Percentiles rank a stretch among this genome's conserved stretches.
Evolutionary conservation across 2,329 filamentous ascomycete species (phyloP).

Genomic region (Geosmithia morbida): DNA sequence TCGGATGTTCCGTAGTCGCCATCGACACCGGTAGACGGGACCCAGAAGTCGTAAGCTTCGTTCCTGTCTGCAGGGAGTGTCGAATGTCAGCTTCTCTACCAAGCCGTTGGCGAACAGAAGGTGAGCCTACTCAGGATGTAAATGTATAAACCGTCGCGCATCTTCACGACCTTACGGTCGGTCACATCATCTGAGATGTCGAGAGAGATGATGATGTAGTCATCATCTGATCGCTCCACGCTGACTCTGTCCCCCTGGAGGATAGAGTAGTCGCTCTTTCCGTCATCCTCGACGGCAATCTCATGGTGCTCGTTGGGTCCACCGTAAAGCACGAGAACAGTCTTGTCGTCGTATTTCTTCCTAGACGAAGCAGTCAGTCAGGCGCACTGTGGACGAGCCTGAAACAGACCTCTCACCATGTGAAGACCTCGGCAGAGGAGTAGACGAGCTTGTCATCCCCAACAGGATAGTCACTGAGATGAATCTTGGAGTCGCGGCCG

Average conservation of each 20-base stretch:
- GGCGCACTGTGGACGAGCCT: background rate
- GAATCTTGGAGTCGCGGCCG: slow-evolving; percentile 4
- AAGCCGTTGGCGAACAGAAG: too few relatives aligned
- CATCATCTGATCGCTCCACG: slow-evolving; percentile 4
- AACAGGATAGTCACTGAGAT: slow-evolving; percentile 36
- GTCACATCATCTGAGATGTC: slow-evolving; percentile 25
- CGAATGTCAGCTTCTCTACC: background rate
- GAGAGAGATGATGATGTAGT: slow-evolving; percentile 21
- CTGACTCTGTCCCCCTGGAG: slow-evolving; percentile 4
- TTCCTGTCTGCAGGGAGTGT: slow-evolving; percentile 6
- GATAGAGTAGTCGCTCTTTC: slow-evolving; percentile 7
- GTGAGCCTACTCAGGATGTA: slow-evolving; percentile 34
- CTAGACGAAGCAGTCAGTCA: background rate
- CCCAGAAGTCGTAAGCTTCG: slow-evolving; percentile 11
- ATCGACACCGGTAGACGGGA: slow-evolving; percentile 4
- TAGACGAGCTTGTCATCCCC: slow-evolving; percentile 44
- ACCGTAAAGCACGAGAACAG: slow-evolving; percentile 45
- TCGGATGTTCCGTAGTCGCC: slow-evolving; percentile 7
- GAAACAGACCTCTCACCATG: slow-evolving; percentile 20
- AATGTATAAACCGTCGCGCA: slow-evolving; percentile 34
- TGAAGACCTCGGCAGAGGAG: slow-evolving; percentile 52
- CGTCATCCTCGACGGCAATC: slow-evolving; percentile 20
- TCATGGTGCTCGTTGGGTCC: slow-evolving; percentile 45
- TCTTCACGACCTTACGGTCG: slow-evolving; percentile 33
- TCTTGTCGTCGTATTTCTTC: slow-evolving; percentile 44